Evolutionary conservation across 495 filamentous ascomycete species (phyloP), one percentile per base, ranked within the genome.

Genomic region (Pseudevernia furfuracea): DNA sequence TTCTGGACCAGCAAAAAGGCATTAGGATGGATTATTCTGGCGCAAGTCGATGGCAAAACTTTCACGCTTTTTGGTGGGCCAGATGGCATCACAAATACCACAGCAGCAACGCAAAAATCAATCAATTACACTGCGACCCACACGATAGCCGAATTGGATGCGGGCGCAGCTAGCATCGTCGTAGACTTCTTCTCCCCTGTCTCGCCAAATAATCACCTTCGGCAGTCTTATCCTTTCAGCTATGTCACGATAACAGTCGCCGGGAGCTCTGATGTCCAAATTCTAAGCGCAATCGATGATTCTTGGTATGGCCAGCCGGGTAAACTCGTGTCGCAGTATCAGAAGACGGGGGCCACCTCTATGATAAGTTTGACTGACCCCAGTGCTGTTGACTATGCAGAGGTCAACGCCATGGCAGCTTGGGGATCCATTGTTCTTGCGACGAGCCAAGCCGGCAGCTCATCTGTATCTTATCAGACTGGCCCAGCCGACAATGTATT

Each of bases 211-310:
- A 92, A 90, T 60, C 91, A 90, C 25, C 70, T 93, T 48, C 81
- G 89, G 64, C 91, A 96, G 73, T 87, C 89, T 37, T 81, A 96
- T 41, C 91, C 91, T 39, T 92, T 89, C 39, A 84, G 85, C 65
- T 96, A 96, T 73, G 64, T 96, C 58, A 88, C 84, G 7, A 81
- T 93, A 30, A 72, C 84, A 62, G 87, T 86, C 10, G 68, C 71
- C 8, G 68, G 53, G 10, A 67, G 72, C 30, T 44, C 37, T 5
- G 49, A 34, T n/a, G 72, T 82, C 36, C 79, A 83, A 60, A 62
- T 82, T 2, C 80, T 78, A 61, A 74, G 74, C 1, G 78, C 78
- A 60, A 81, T 84, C 48, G 81, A 84, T 65, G 77, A 77, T 34
- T 72, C 76, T 58, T 84, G 80, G 79, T 75, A 76, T 36, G 80